Evolutionary conservation across 176 grass and related monocot species (phyloP), one percentile per base, ranked within the genome.

Genomic region (Rhynchospora pubera): DNA sequence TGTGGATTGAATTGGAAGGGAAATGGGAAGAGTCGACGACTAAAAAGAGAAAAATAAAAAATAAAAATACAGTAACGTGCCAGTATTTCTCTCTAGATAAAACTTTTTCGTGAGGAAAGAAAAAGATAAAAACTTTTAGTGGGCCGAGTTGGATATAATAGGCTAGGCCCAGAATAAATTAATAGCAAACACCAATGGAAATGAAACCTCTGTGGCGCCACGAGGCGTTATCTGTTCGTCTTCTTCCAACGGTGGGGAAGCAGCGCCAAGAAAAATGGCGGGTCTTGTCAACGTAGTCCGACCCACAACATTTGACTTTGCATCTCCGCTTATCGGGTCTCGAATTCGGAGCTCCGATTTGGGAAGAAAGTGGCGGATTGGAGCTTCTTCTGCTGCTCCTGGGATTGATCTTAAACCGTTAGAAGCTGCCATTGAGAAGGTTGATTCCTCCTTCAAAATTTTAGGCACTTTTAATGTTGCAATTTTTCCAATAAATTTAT

Each of bases 401-500:
- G 88, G 88, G 2, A 89, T 97, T 77, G 92, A 94, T 76, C 90
- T 97, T 39, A 88, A 89, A 73, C 87, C 72, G 24, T 87, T 97
- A 19, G 87, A 91, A 22, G 16, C 83, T 43, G 95, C 95, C 79
- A 93, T 97, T 82, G 85, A 94, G 16, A 93, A 98, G 95, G 92
- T 97, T 78, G n/a, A 77, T 43, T 65, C 7, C 1, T 84, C 19
- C 9, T 51, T 56, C 24, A n/a, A 12, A 57, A 59, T 75, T 51
- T 19, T 45, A 26, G 15, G 6, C 5, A 11, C 26, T 74, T 74
- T 15, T 5, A 28, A 21, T 28, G 13, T 65, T 13, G 32, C 26
- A 16, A 65, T 5, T 32, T 7, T 1, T 13, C 26, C 26, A 28
- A 28, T 28, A 28, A 28, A 1, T 0, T 28, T 28, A 1, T 28